phyloP scores from a whole-genome alignment of 2,329 filamentous ascomycete species.

The Botryosphaeria agaves region DNA sequence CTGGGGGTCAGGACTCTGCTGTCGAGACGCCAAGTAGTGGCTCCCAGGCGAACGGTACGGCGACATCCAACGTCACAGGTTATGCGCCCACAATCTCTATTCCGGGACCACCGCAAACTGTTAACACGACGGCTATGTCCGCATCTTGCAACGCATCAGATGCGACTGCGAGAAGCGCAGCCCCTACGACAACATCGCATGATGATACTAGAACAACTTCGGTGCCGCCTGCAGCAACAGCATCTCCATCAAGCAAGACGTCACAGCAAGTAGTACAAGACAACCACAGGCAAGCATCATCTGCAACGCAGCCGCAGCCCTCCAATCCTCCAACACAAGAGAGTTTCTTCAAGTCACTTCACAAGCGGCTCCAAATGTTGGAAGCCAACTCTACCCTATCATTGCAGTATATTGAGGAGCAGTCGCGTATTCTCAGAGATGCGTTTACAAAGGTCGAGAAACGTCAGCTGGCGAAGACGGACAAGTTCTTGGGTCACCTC shows the following conservation, averaged over 20 bases:
- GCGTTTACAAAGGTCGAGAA: constrained; percentile 77
- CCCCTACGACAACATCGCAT: too few relatives aligned
- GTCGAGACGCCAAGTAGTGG: too few relatives aligned
- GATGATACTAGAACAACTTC: too few relatives aligned
- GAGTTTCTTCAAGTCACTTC: constrained; percentile 92
- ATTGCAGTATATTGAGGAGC: constrained; percentile 90
- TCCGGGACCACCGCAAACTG: too few relatives aligned
- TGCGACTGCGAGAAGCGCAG: too few relatives aligned
- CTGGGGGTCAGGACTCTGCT: too few relatives aligned
- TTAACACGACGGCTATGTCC: too few relatives aligned
- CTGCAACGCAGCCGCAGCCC: constrained; percentile 24
- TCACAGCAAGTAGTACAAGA: constrained; percentile 1
- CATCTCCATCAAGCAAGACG: constrained; percentile 1
- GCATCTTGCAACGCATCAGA: too few relatives aligned
- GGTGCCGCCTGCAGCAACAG: background rate
- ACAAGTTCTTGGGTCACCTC: constrained; percentile 64
- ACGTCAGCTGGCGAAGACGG: constrained; percentile 68
- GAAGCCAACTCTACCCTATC: constrained; percentile 88
- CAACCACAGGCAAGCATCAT: constrained; percentile 10
- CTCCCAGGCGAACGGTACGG: too few relatives aligned
- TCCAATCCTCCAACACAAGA: constrained; percentile 68
- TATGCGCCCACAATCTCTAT: too few relatives aligned
- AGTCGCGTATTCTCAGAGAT: constrained; percentile 77
- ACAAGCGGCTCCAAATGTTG: constrained; percentile 78
- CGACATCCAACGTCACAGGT: too few relatives aligned